Conservation (phyloP, 2,329 filamentous ascomycete genomes). For the Xylaria digitata region DNA sequence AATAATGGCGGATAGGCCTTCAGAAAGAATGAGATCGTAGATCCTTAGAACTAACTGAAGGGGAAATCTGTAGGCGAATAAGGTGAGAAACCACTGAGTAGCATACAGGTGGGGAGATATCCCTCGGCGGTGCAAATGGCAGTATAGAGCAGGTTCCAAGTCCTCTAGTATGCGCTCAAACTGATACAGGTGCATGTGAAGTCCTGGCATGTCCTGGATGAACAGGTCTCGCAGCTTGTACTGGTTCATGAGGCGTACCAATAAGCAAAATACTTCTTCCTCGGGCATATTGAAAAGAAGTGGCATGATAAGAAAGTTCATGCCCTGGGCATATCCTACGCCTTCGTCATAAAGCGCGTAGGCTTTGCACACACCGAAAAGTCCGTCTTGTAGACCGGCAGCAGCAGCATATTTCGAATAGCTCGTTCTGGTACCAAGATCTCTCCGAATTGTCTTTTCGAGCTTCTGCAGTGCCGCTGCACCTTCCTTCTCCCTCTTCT, state of each 20-base stretch:
- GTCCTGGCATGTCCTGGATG: constrained; percentile 92
- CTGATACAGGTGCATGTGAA: constrained; percentile 93
- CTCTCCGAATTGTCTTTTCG: constrained; percentile 90
- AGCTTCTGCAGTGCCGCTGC: constrained; percentile 78
- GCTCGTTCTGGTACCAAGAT: constrained; percentile 91
- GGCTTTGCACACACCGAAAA: constrained; percentile 96
- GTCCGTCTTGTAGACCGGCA: constrained; percentile 88
- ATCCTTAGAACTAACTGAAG: constrained; percentile 95
- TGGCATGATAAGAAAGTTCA: constrained; percentile 99
- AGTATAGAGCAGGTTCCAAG: constrained; percentile 91
- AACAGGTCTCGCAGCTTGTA: constrained; percentile 94
- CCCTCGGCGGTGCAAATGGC: constrained; percentile 87
- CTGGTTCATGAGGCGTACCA: constrained; percentile 96
- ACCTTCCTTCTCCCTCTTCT: constrained; percentile 84
- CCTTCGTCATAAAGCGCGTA: constrained; percentile 95
- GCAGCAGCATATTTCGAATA: constrained; percentile 96
- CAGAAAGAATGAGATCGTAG: constrained; percentile 93
- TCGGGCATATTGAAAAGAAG: constrained; percentile 98
- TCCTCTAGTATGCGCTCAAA: constrained; percentile 96
- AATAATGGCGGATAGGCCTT: constrained; percentile 91
- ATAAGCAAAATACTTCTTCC: constrained; percentile 93
- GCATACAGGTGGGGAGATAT: constrained; percentile 94
- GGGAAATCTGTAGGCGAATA: constrained; percentile 98
- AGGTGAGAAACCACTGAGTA: constrained; percentile 97
- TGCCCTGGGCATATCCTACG: constrained; percentile 97